Conservation (phyloP, 2,329 filamentous ascomycete genomes). For the Rhynchosporium secalis region DNA sequence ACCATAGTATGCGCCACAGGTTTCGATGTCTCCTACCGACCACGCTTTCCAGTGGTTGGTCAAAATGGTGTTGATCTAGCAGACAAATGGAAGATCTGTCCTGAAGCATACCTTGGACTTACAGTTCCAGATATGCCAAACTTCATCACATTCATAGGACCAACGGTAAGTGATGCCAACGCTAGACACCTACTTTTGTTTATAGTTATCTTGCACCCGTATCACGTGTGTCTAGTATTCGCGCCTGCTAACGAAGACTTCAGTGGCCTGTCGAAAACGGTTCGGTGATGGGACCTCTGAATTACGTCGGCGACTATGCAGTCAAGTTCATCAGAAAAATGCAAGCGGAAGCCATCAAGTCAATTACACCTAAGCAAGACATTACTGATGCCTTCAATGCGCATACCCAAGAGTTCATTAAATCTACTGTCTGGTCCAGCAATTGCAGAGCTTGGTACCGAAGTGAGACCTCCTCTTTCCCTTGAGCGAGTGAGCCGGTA, state of each 20-base stretch:
- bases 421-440: slow-evolving; percentile 51
- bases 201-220: too few species aligned
- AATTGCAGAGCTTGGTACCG: slow-evolving; percentile 38
- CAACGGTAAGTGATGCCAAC: slow-evolving; percentile 13
- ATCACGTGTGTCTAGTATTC: too few species aligned
- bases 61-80: slow-evolving; percentile 29
- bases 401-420: slow-evolving; percentile 54
- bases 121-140: slow-evolving; percentile 35
- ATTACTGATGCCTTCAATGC: slow-evolving; percentile 53
- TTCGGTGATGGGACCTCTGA: slow-evolving; percentile 29
- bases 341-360: slow-evolving; percentile 51
- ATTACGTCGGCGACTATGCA: slow-evolving; percentile 28
- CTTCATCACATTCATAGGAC: slow-evolving; percentile 36
- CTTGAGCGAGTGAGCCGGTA: background rate
- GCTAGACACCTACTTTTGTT: too few species aligned
- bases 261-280: slow-evolving; percentile 34
- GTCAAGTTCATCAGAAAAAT: slow-evolving; percentile 36
- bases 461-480: slow-evolving; percentile 22
- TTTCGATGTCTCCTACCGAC: slow-evolving; percentile 38
- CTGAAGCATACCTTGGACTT: slow-evolving; percentile 34
- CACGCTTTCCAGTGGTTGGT: slow-evolving; percentile 36
- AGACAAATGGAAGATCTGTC: slow-evolving; percentile 38
- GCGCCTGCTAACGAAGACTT: too few species aligned
- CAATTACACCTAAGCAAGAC: slow-evolving; percentile 47
- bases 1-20: slow-evolving; percentile 42